A percentile compares a stretch with the other conserved stretches of the same genome.
Conservation (phyloP, 2,329 filamentous ascomycete genomes). For the Fusarium nurragi region DNA sequence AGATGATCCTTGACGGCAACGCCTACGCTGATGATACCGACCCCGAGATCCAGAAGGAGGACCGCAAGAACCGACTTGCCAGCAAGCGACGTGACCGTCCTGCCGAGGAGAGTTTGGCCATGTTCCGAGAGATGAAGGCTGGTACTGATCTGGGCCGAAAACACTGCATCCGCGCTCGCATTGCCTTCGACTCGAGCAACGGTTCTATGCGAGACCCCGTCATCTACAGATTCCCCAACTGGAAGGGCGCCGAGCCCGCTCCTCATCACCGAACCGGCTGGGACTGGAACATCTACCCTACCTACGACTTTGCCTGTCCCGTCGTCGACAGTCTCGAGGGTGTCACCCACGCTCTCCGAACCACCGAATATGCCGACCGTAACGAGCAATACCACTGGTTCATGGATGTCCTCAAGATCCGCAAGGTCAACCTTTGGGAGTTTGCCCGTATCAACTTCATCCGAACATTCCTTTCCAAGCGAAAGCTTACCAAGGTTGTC, state of each 20-base stretch:
- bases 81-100: slow-evolving; percentile 82
- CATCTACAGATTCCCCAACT: slow-evolving; percentile 89
- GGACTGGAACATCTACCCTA: slow-evolving; percentile 87
- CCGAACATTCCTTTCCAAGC: slow-evolving; percentile 83
- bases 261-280: slow-evolving; percentile 81
- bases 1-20: slow-evolving; percentile 85
- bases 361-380: slow-evolving; percentile 87
- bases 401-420: slow-evolving; percentile 75
- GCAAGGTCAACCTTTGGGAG: slow-evolving; percentile 85
- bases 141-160: slow-evolving; percentile 80
- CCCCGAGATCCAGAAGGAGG: slow-evolving; percentile 84
- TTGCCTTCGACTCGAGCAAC: slow-evolving; percentile 90
- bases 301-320: slow-evolving; percentile 87
- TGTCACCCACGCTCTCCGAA: slow-evolving; percentile 83
- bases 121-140: slow-evolving; percentile 93
- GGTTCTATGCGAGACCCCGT: slow-evolving; percentile 96
- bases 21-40: slow-evolving; percentile 96
- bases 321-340: slow-evolving; percentile 84
- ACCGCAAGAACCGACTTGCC: slow-evolving; percentile 85
- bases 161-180: slow-evolving; percentile 95
- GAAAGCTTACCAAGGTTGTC: slow-evolving; percentile 85
- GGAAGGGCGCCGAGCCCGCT: slow-evolving; percentile 54
- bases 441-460: slow-evolving; percentile 88
- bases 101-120: slow-evolving; percentile 84
- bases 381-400: slow-evolving; percentile 92